These are phyloP conservation scores for Penicillium canescens DNA, from an alignment of 495 filamentous ascomycete species.

Conservation along the genomic window DNA sequence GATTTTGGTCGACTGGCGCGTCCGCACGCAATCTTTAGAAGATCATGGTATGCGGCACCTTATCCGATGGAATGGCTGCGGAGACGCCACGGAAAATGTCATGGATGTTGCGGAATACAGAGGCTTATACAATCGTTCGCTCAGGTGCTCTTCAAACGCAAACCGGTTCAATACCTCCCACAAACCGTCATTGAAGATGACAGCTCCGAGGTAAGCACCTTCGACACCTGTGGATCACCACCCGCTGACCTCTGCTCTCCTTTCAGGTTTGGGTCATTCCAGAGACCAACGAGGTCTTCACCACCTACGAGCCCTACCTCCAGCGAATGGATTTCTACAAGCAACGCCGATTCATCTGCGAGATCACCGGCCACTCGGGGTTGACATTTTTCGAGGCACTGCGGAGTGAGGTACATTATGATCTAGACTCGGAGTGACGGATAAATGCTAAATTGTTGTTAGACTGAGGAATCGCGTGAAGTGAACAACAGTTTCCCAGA, in stretches of 20 bases:
- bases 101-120: neutral
- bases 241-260: constrained; percentile 6
- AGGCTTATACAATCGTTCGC: constrained; percentile 18
- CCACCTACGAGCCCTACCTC: constrained; percentile 85
- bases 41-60: constrained; percentile 40
- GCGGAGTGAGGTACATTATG: constrained; percentile 79
- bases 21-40: constrained; percentile 18
- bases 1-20: constrained; percentile 34
- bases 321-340: constrained; percentile 90
- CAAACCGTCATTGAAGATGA: constrained; percentile 75
- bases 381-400: constrained; percentile 93
- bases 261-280: constrained; percentile 86
- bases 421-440: neutral
- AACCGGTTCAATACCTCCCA: constrained; percentile 83
- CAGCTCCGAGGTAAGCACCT: constrained; percentile 65
- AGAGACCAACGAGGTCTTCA: constrained; percentile 87
- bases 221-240: neutral
- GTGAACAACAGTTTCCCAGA: constrained; percentile 92
- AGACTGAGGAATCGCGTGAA: constrained; percentile 84
- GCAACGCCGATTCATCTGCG: constrained; percentile 89
- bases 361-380: constrained; percentile 90
- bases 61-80: neutral
- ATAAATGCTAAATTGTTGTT: constrained; percentile 5
- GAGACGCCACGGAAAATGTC: constrained; percentile 6
- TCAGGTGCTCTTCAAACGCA: constrained; percentile 94